A percentile compares a stretch with the other conserved stretches of the same genome.
Evolutionary conservation across 106 monocot species (phyloP).

Genomic region (Amphibolis antarctica): DNA sequence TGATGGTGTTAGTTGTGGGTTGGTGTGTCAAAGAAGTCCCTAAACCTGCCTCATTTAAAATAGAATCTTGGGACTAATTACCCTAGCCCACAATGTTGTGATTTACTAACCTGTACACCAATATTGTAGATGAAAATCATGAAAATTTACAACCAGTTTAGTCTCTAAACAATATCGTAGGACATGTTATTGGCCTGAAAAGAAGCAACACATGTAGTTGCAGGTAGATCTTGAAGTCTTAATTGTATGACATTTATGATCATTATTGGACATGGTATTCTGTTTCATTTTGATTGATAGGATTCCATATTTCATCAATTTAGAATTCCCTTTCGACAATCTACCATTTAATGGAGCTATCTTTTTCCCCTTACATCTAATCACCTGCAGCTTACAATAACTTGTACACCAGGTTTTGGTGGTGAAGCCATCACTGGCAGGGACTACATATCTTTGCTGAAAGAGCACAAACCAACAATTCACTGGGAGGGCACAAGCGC

Average conservation of each 20-base stretch:
- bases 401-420: slow-evolving; percentile 11
- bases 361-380: not conserved
- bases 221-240: too few species aligned
- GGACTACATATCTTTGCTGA: slow-evolving; percentile 50
- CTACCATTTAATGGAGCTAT: not conserved
- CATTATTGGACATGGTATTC: not conserved
- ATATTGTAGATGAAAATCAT: too few species aligned
- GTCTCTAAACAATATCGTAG: too few species aligned
- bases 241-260: not conserved
- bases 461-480: slow-evolving; percentile 48
- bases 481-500: slow-evolving; percentile 64
- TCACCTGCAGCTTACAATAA: not conserved
- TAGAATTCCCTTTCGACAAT: not conserved
- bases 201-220: too few species aligned
- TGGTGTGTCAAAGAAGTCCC: too few species aligned
- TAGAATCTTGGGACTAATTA: too few species aligned
- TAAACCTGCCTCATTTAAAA: too few species aligned
- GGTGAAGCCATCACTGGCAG: slow-evolving; percentile 62
- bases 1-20: too few species aligned
- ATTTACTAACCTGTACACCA: too few species aligned
- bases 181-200: too few species aligned
- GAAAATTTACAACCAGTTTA: too few species aligned
- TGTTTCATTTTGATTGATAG: not conserved
- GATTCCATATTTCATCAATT: not conserved
- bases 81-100: too few species aligned